Base-by-base conservation (phyloP, 495 filamentous ascomycete genomes). In the Penicillium silybi region DNA sequence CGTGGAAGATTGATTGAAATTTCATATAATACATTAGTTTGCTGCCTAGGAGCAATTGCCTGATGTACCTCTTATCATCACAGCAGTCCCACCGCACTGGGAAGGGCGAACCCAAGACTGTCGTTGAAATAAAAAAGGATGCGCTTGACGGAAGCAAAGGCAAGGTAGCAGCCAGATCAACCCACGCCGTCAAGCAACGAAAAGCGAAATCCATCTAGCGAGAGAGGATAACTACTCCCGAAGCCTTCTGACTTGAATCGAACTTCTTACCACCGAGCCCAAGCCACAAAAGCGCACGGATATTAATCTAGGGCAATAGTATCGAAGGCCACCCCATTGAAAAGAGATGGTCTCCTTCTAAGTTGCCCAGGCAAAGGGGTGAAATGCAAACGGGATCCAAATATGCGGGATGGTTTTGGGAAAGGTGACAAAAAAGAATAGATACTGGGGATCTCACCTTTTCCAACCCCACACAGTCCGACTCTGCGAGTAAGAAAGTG, bases 331-430 rank as follows among this genome's bases (percentile, higher is more conserved):
- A 80, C 77, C 52, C 52, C 72, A 79, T 66, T 52, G 65, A 66
- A 73, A 56, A 60, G 75, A 77, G 73, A 67, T 76, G 78, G 85
- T 75, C 85, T 85, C 88, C 86, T 96, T 96, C 91, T 96, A 87
- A 47, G 71, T 82, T 88, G 79, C 87, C 90, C 88, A 52, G 19
- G 11, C n/a, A 52, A 50, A 39, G 46, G 27, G 19, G 17, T 13
- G 29, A 32, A 13, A 32, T 3, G 29, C 2, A 13, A 32, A 29
- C 9, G 26, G 1, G 27, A 10, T 15, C 16, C 6, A 23, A 42
- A 22, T 17, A 17, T 10, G 17, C 5, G 5, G 4, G 38, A 18
- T 17, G 11, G 17, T 15, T 15, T 43, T 17, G 54, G 44, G 27
- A 62, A 56, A 20, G 35, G 46, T 42, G 37, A 26, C 29, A 7